Base-by-base conservation (phyloP, 441 rosid genomes). In the Biscutella auriculata region DNA sequence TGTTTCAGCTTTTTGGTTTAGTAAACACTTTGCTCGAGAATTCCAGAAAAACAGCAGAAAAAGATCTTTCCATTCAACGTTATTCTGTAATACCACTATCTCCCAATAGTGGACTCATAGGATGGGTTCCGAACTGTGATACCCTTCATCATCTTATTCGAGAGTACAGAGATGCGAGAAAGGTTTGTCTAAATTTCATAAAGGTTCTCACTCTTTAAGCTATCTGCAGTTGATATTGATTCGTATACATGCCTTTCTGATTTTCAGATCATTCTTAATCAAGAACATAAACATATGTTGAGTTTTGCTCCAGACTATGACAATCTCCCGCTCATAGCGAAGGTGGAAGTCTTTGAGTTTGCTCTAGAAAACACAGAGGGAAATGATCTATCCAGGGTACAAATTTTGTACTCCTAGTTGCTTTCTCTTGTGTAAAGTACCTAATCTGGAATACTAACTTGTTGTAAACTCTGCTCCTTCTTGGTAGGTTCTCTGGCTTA, bases 111-210 rank as follows among this genome's bases (percentile, higher is more conserved):
- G 99, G 97, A 57, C 79, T 94, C 65, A 94, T 94, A 42, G 97
- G 68, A 66, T 94, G 99, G 97, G 99, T 94, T 67, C 96, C 97
- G 27, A 75, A 88, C 71, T 94, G 99, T 42, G 99, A 94, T 74
- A 94, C 99, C 55, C 81, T 94, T 16, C 95, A 94, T 80, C 79
- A 82, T 1, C 97, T 94, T 67, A 94, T 94, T 71, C 77, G 85
- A 61, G 99, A 94, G 68, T 90, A 85, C 75, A 80, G 97, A 66
- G 99, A 94, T 77, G 92, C 94, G 12, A 77, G 97, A 76, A 90
- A 87, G 94, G 99, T 94, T 56, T 13, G 69, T 62, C 32, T 46
- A 51, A 34, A 25, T 57, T 53, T 60, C 29, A 47, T 57, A 37
- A 36, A 33, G 44, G 61, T 27, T 36, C 51, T 69, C 40, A 47